These are phyloP conservation scores for Leishmania braziliensis DNA, from an alignment of 208 protist genomes.

Conservation along the genomic window DNA sequence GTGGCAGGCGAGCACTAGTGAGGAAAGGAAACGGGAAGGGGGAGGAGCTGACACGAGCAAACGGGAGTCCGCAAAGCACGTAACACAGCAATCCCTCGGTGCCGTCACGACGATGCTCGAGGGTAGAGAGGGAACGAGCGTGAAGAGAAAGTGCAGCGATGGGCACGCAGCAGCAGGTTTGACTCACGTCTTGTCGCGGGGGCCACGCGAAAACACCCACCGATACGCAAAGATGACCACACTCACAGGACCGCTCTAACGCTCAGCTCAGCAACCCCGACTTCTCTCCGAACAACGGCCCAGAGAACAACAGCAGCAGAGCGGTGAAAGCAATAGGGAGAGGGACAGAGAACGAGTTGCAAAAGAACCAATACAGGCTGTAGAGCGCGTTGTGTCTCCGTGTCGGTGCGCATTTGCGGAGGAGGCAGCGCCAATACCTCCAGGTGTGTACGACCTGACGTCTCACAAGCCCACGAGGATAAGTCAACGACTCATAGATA, in stretches of 20 bases:
- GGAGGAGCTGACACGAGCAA: slow-evolving; percentile 1
- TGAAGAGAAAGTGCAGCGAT: not conserved
- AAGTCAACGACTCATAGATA: not conserved
- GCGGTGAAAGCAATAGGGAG: not conserved
- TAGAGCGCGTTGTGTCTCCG: not conserved
- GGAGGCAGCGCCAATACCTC: not conserved
- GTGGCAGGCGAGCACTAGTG: not conserved
- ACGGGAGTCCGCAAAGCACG: not conserved
- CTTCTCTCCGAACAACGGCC: not conserved
- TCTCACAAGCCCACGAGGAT: not conserved
- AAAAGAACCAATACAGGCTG: not conserved
- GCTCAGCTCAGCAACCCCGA: not conserved
- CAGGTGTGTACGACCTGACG: not conserved
- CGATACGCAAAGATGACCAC: not conserved
- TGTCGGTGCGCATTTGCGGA: not conserved
- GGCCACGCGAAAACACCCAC: not conserved
- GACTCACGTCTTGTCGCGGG: not conserved
- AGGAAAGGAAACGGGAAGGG: not conserved
- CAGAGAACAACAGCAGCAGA: not conserved
- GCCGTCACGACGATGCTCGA: not conserved
- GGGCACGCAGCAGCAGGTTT: not conserved
- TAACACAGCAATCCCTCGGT: not conserved
- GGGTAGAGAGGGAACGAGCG: not conserved
- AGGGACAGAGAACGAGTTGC: not conserved
- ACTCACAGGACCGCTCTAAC: not conserved